Conservation (phyloP, 2,329 filamentous ascomycete genomes). For the Pyricularia grisea region DNA sequence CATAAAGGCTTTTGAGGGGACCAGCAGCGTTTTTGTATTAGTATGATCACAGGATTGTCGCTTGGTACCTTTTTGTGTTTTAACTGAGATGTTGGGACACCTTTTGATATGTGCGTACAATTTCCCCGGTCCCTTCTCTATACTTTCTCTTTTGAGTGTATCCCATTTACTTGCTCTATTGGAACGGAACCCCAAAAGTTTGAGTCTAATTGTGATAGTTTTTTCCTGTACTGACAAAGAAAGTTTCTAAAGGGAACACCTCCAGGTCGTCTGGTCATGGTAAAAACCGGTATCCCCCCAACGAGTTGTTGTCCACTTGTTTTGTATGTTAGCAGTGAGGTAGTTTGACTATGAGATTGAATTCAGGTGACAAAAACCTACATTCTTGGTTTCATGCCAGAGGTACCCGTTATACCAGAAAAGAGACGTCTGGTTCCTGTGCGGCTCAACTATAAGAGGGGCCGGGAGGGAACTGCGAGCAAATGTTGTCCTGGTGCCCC, state of each 20-base stretch:
- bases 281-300: background rate
- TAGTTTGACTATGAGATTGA: background rate
- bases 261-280: background rate
- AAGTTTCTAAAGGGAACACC: background rate
- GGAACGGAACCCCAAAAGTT: background rate
- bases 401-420: slow-evolving; percentile 1
- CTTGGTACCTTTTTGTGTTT: background rate
- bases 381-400: background rate
- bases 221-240: background rate
- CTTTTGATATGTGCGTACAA: background rate
- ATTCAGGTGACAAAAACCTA: background rate
- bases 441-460: background rate
- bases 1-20: slow-evolving; percentile 61
- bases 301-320: background rate
- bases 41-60: background rate
- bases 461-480: background rate
- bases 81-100: background rate
- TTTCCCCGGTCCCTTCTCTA: background rate
- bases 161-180: background rate
- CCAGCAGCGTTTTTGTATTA: slow-evolving; percentile 42
- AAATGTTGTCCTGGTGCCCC: background rate
- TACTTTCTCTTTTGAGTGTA: background rate
- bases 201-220: background rate
- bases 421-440: background rate
- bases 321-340: background rate